Conservation (phyloP, 176 grass and related monocot species). For the Canna indica region DNA sequence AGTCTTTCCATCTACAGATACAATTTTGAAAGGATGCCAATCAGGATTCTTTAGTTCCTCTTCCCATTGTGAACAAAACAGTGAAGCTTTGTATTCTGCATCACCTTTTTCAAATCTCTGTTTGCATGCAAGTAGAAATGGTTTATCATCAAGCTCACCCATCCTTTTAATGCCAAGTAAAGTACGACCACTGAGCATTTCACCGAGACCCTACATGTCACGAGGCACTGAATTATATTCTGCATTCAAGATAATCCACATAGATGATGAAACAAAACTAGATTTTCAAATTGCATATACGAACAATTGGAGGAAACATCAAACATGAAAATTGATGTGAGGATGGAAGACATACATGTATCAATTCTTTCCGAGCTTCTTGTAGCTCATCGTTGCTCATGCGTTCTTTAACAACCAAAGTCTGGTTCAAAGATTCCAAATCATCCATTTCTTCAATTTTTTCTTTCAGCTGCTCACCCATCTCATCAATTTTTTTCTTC, state of each 20-base stretch:
- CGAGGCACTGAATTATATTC: background rate
- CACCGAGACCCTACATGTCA: background rate
- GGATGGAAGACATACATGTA: slow-evolving; percentile 23
- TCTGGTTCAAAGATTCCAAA: slow-evolving; percentile 41
- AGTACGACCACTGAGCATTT: background rate
- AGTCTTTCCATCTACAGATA: slow-evolving; percentile 15
- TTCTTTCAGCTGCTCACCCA: slow-evolving; percentile 36
- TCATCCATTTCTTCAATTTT: slow-evolving; percentile 49
- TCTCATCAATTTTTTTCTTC: slow-evolving; percentile 29
- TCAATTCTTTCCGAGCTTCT: slow-evolving; percentile 43
- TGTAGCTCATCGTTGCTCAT: slow-evolving; percentile 57
- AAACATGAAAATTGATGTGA: background rate
- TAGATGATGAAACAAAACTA: background rate
- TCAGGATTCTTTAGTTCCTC: slow-evolving; percentile 19
- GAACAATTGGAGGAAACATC: background rate
- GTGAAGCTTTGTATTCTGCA: background rate
- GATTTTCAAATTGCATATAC: slow-evolving; percentile 7
- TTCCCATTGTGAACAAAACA: slow-evolving; percentile 29
- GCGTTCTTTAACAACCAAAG: slow-evolving; percentile 37
- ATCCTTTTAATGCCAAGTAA: slow-evolving; percentile 35
- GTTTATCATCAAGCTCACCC: slow-evolving; percentile 27
- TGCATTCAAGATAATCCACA: background rate
- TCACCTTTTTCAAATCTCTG: slow-evolving; percentile 22
- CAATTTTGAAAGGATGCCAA: slow-evolving; percentile 33
- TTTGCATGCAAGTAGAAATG: slow-evolving; percentile 20